Percentiles rank a stretch among this genome's conserved stretches.
These are phyloP conservation scores for Yueomyces sp. DNA, from an alignment of 1,139 yeast genomes.

Conservation along the genomic window DNA sequence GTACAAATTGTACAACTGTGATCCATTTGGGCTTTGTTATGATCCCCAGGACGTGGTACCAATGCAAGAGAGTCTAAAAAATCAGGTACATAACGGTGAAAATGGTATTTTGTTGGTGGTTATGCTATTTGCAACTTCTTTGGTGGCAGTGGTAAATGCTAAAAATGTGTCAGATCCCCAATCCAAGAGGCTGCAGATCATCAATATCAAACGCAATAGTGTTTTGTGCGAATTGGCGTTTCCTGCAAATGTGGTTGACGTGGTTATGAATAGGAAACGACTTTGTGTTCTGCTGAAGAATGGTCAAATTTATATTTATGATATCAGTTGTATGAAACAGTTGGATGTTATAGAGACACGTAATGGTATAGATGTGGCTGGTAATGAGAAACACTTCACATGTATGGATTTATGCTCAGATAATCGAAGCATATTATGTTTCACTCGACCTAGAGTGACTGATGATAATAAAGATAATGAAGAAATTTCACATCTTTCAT, in stretches of 20 bases:
- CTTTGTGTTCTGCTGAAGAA: constrained; percentile 44
- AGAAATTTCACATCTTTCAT: constrained; percentile 2
- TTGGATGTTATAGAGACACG: constrained; percentile 42
- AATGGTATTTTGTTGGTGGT: constrained; percentile 30
- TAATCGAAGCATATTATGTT: constrained; percentile 21
- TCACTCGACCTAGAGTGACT: constrained; percentile 14
- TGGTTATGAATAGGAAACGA: constrained; percentile 54
- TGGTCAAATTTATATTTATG: constrained; percentile 60
- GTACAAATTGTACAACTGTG: constrained; percentile 22
- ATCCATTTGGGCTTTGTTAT: constrained; percentile 25
- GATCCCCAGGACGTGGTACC: constrained; percentile 7
- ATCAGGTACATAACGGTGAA: constrained; percentile 1
- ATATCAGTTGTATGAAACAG: constrained; percentile 57
- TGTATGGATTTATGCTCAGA: constrained; percentile 19
- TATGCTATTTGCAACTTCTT: constrained; percentile 60
- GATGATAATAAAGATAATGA: constrained; percentile 9
- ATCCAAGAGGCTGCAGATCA: constrained; percentile 39
- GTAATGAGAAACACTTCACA: constrained; percentile 6
- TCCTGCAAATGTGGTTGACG: constrained; percentile 46
- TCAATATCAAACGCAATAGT: constrained; percentile 44
- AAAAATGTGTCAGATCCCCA: constrained; percentile 29
- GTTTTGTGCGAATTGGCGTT: constrained; percentile 43
- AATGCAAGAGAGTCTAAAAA: constrained; percentile 6
- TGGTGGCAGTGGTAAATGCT: constrained; percentile 45
- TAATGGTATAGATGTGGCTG: neutral